Conservation (phyloP, 2,329 filamentous ascomycete species). For the Hypoxylon sp. region DNA sequence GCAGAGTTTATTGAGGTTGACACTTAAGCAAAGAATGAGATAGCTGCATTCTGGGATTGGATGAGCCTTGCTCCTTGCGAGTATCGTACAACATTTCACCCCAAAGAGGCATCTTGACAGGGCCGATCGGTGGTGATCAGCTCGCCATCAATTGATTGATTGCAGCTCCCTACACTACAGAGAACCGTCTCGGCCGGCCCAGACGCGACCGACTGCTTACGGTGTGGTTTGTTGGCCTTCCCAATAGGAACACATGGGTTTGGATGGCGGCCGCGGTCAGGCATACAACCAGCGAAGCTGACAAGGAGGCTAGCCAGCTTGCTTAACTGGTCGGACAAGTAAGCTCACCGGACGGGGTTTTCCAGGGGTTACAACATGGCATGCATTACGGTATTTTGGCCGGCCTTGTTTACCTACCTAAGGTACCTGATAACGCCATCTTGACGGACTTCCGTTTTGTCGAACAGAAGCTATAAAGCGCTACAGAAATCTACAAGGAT, state of each 20-base stretch:
- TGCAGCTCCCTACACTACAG: constrained; percentile 6
- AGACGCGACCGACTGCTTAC: constrained; percentile 41
- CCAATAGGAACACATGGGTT: constrained; percentile 23
- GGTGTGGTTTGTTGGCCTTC: constrained; percentile 30
- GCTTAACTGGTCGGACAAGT: constrained; percentile 37
- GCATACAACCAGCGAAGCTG: constrained; percentile 28
- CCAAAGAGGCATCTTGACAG: constrained; percentile 24
- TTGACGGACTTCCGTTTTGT: constrained; percentile 21
- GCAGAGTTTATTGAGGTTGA: neutral
- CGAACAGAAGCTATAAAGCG: neutral
- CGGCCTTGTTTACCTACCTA: neutral
- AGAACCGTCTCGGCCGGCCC: constrained; percentile 42
- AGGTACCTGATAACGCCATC: constrained; percentile 11
- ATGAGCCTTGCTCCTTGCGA: constrained; percentile 10
- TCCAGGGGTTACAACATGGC: too few relatives aligned
- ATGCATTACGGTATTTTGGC: constrained; percentile 12
- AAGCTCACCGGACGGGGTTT: constrained; percentile 23
- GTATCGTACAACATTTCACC: neutral
- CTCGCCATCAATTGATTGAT: constrained; percentile 27
- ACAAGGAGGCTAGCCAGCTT: constrained; percentile 30
- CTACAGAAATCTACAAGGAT: constrained; percentile 16
- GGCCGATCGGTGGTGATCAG: constrained; percentile 33
- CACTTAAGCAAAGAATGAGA: neutral
- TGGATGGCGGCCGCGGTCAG: constrained; percentile 9
- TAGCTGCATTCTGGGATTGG: neutral